phyloP scores from a whole-genome alignment of 768 basidiomycete species.

The Tulasnella sp. region DNA sequence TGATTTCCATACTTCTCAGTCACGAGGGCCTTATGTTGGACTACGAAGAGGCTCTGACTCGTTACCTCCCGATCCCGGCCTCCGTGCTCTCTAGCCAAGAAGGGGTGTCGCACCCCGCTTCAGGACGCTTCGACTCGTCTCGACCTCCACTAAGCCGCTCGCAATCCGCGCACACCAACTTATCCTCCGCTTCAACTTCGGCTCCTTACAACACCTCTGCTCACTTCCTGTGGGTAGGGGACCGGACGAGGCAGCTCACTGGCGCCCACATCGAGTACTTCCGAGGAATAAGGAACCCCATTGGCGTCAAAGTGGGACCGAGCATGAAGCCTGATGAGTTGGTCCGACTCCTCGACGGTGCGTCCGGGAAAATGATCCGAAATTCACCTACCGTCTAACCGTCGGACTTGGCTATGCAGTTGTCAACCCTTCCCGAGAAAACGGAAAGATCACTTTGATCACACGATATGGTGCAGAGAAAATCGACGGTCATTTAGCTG shows the following conservation, averaged over 20 bases:
- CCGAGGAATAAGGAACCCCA: conserved; percentile 81
- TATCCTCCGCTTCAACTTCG: neutral
- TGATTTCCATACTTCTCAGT: no score
- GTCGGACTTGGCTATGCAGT: conserved; percentile 32
- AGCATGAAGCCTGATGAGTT: conserved; percentile 72
- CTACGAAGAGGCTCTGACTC: conserved; percentile 87
- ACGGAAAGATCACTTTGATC: conserved; percentile 79
- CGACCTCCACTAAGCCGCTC: neutral
- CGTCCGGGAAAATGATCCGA: neutral
- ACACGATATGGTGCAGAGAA: conserved; percentile 87
- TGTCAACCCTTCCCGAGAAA: conserved; percentile 75
- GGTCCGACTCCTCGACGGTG: conserved; percentile 61
- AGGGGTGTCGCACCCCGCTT: neutral
- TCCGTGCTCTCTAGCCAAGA: conserved; percentile 18
- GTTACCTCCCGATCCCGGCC: conserved; percentile 40
- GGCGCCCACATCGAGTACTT: conserved; percentile 97
- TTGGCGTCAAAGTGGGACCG: conserved; percentile 94
- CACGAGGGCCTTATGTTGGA: conserved; percentile 90
- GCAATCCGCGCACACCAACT: neutral
- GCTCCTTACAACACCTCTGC: conserved; percentile 83
- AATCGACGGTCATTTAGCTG: conserved; percentile 64
- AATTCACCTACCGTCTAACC: neutral
- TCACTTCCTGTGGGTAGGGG: conserved; percentile 96
- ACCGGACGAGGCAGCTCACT: conserved; percentile 81
- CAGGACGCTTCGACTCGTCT: neutral